phyloP scores from a whole-genome alignment of 257 asterid species.

The Coffea eugenioides region DNA sequence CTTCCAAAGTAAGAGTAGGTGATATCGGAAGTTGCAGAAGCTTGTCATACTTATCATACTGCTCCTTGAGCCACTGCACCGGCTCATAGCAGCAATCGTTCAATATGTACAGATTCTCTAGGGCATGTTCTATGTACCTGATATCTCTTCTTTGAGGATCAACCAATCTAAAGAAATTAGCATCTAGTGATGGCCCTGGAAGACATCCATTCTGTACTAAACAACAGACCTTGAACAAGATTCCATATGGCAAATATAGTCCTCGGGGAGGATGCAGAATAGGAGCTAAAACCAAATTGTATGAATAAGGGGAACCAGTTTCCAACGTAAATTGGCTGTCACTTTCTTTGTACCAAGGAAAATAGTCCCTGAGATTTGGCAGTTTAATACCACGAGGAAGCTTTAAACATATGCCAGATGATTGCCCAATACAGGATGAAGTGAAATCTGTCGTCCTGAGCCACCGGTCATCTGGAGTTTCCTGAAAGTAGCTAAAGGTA shows the following conservation, averaged over 20 bases:
- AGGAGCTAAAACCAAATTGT: constrained; percentile 54
- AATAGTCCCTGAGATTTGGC: constrained; percentile 61
- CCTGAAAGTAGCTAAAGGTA: constrained; percentile 31
- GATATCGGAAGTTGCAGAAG: constrained; percentile 48
- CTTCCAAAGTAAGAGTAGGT: constrained; percentile 57
- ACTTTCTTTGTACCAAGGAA: constrained; percentile 52
- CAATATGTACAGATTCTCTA: constrained; percentile 50
- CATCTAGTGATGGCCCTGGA: constrained; percentile 64
- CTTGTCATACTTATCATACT: constrained; percentile 39
- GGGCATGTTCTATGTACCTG: constrained; percentile 60
- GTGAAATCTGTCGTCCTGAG: constrained; percentile 84
- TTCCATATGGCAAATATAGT: constrained; percentile 44
- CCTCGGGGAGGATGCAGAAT: constrained; percentile 55
- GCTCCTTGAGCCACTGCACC: constrained; percentile 55
- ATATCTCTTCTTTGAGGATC: constrained; percentile 40
- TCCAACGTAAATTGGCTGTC: constrained; percentile 36
- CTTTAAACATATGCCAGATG: constrained; percentile 80
- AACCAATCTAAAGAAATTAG: constrained; percentile 46
- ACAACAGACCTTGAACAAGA: constrained; percentile 60
- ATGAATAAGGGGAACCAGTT: constrained; percentile 43
- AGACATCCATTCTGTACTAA: constrained; percentile 84
- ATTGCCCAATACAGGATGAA: constrained; percentile 63
- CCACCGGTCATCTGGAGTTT: constrained; percentile 79
- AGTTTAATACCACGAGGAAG: constrained; percentile 48
- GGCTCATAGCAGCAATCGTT: constrained; percentile 92